Percentiles rank a stretch among this genome's conserved stretches.
phyloP scores from a whole-genome alignment of 495 filamentous ascomycete genomes.

The Patellaria atrata region DNA sequence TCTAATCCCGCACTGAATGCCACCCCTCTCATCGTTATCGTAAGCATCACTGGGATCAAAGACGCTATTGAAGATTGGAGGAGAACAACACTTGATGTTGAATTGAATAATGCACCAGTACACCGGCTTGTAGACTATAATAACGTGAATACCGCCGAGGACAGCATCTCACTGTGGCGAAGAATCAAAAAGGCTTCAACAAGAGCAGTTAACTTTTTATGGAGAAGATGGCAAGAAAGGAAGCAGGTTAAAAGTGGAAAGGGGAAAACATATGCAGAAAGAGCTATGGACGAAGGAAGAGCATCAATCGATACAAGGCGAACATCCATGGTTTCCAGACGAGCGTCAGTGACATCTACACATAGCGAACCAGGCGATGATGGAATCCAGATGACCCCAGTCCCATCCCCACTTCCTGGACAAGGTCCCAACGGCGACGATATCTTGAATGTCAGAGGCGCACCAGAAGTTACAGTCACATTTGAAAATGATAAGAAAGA shows the following conservation, averaged over 20 bases:
- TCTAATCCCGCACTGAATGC: conserved; percentile 80
- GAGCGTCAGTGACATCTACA: conserved; percentile 44
- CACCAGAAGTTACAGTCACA: conserved; percentile 6
- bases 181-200: conserved; percentile 83
- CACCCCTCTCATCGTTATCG: conserved; percentile 85
- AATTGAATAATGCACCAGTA: conserved; percentile 91
- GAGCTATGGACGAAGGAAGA: conserved; percentile 35
- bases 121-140: conserved; percentile 77
- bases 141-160: conserved; percentile 86
- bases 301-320: conserved; percentile 53
- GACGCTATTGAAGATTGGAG: conserved; percentile 98
- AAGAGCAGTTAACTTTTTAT: conserved; percentile 41
- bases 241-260: conserved; percentile 30
- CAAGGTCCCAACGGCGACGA: conserved; percentile 22
- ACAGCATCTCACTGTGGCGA: conserved; percentile 76
- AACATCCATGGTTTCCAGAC: conserved; percentile 44
- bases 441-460: conserved; percentile 8
- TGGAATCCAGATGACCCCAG: conserved; percentile 87
- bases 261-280: conserved; percentile 30
- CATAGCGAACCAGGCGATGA: conserved; percentile 29
- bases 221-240: conserved; percentile 37
- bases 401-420: conserved; percentile 63
- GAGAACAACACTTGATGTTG: conserved; percentile 78
- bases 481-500: conserved; percentile 8
- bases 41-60: conserved; percentile 82